Evolutionary conservation across 176 grass and related monocot species (phyloP).

Genomic region (barley (Hordeum vulgare)): MorexV3_pseudomolecules_assembly NC_058522.1:389889857-389890356

Average conservation of each 20-base stretch:
- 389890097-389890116: background rate
- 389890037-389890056: no score
- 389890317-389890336: background rate
- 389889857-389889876: no score
- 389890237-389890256: background rate
- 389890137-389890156: background rate
- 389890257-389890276: background rate
- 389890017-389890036: background rate
- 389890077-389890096: background rate
- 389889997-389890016: background rate
- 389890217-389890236: background rate
- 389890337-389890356: background rate
- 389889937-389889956: no score
- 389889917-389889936: no score
- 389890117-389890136: background rate
- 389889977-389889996: background rate
- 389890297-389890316: background rate
- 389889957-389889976: no score
- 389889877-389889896: no score
- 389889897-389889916: no score
- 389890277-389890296: background rate
- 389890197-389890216: background rate
- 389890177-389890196: no score
- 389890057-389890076: no score
- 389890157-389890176: background rate